A percentile compares a stretch with the other conserved stretches of the same genome.
phyloP scores from a whole-genome alignment of 2,329 filamentous ascomycete genomes.

The Fusarium protoensiforme region DNA sequence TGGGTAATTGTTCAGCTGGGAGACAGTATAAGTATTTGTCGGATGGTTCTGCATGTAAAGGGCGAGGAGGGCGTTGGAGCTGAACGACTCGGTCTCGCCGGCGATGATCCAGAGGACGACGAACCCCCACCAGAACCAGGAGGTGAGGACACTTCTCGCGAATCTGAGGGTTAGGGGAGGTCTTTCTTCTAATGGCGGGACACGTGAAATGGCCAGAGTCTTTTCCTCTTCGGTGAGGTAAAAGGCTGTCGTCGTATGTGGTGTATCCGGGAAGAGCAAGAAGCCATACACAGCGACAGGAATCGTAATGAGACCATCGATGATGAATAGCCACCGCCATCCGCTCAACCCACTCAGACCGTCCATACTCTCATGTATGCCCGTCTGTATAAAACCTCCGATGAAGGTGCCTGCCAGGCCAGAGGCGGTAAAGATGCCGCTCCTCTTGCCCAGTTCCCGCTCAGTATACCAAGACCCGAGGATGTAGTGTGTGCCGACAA shows the following conservation, averaged over 20 bases:
- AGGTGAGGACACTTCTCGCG: slow-evolving; percentile 64
- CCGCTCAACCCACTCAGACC: slow-evolving; percentile 66
- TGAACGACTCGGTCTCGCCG: slow-evolving; percentile 78
- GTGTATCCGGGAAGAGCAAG: slow-evolving; percentile 55
- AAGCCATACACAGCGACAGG: slow-evolving; percentile 50
- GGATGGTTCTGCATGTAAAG: slow-evolving; percentile 64
- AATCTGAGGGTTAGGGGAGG: slow-evolving; percentile 62
- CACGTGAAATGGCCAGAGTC: slow-evolving; percentile 54
- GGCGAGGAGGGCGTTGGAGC: slow-evolving; percentile 67
- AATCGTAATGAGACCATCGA: slow-evolving; percentile 67
- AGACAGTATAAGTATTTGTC: slow-evolving; percentile 53
- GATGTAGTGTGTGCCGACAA: slow-evolving; percentile 56
- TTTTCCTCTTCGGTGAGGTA: slow-evolving; percentile 59
- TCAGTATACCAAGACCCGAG: slow-evolving; percentile 69
- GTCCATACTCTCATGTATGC: slow-evolving; percentile 62
- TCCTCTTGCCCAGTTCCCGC: slow-evolving; percentile 70
- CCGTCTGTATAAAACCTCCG: slow-evolving; percentile 68
- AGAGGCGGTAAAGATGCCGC: slow-evolving; percentile 70
- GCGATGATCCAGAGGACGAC: slow-evolving; percentile 76
- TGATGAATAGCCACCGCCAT: slow-evolving; percentile 78
- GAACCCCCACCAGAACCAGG: slow-evolving; percentile 75
- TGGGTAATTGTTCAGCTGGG: slow-evolving; percentile 67
- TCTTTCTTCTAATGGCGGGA: slow-evolving; percentile 51
- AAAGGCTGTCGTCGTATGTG: slow-evolving; percentile 57
- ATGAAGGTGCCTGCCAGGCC: slow-evolving; percentile 66